Evolutionary conservation across 1,284 basidiomycete genomes (phyloP).

Genomic region (Boletus sp.): DNA sequence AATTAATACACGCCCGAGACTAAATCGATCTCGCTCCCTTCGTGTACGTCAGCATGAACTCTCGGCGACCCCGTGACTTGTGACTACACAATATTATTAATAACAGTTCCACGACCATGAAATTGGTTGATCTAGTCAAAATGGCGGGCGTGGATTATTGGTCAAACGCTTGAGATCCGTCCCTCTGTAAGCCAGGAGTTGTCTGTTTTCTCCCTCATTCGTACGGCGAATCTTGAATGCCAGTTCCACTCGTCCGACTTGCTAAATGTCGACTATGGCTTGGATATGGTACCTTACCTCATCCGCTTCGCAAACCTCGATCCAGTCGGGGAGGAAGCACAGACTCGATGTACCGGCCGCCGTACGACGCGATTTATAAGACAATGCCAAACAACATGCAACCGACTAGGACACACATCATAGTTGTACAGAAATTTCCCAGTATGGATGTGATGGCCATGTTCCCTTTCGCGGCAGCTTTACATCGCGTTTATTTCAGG

Average conservation of each 20-base stretch:
- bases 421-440: neutral
- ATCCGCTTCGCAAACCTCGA: conserved; percentile 42
- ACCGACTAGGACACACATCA: neutral
- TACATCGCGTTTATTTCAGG: neutral
- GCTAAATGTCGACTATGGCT: conserved; percentile 35
- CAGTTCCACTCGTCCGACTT: conserved; percentile 41
- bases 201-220: neutral
- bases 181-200: conserved; percentile 27
- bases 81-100: neutral
- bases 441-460: neutral
- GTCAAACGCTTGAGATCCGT: conserved; percentile 43
- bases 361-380: conserved; percentile 32
- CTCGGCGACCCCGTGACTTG: conserved; percentile 20
- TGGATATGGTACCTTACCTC: conserved; percentile 39
- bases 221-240: too few species aligned
- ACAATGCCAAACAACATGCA: neutral
- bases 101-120: neutral
- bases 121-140: neutral
- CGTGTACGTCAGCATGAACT: conserved; percentile 36
- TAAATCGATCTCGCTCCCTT: conserved; percentile 25
- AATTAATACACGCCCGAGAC: too few species aligned
- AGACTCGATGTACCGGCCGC: conserved; percentile 45
- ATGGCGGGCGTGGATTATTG: conserved; percentile 12
- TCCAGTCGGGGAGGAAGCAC: conserved; percentile 41
- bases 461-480: neutral